Percentiles rank a stretch among this genome's conserved stretches.
These are phyloP conservation scores for Trypanosoma melophagium DNA, from an alignment of 208 protist genomes.

Conservation along the genomic window DNA sequence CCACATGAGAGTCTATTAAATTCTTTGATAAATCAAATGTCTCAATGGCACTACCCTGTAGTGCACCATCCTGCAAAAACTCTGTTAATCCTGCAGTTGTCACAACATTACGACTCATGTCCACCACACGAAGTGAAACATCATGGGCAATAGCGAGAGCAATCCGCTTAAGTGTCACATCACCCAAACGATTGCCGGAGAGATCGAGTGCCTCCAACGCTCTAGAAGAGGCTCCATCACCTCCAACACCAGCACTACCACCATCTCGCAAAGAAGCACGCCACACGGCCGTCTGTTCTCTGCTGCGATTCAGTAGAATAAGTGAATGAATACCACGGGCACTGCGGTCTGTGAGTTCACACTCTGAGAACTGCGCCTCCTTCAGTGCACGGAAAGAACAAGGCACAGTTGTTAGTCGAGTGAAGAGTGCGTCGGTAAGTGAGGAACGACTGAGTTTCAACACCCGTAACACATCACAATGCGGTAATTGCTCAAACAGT, in stretches of 20 bases:
- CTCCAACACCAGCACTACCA: neutral
- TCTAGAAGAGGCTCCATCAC: neutral
- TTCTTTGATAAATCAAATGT: constrained; percentile 63
- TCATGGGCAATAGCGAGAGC: constrained; percentile 39
- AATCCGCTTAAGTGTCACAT: constrained; percentile 44
- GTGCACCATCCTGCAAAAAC: constrained; percentile 35
- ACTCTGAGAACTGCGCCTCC: constrained; percentile 63
- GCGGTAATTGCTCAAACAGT: constrained; percentile 40
- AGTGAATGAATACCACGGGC: constrained; percentile 42
- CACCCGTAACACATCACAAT: constrained; percentile 37
- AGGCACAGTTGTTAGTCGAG: constrained; percentile 5
- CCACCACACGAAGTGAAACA: constrained; percentile 46
- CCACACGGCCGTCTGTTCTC: constrained; percentile 32
- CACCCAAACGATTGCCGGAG: constrained; percentile 57
- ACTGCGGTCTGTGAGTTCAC: constrained; percentile 53
- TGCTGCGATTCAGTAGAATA: constrained; percentile 28
- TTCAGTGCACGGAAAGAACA: constrained; percentile 37
- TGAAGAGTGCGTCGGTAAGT: constrained; percentile 38
- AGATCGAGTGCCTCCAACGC: constrained; percentile 51
- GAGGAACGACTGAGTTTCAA: constrained; percentile 40
- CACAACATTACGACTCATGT: constrained; percentile 51
- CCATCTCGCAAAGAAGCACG: constrained; percentile 41
- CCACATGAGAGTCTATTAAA: constrained; percentile 10
- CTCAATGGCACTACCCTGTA: constrained; percentile 52
- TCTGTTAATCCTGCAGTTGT: constrained; percentile 30